These are phyloP conservation scores for Mycena vulgaris DNA, from an alignment of 768 basidiomycete species.

Conservation along the genomic window DNA sequence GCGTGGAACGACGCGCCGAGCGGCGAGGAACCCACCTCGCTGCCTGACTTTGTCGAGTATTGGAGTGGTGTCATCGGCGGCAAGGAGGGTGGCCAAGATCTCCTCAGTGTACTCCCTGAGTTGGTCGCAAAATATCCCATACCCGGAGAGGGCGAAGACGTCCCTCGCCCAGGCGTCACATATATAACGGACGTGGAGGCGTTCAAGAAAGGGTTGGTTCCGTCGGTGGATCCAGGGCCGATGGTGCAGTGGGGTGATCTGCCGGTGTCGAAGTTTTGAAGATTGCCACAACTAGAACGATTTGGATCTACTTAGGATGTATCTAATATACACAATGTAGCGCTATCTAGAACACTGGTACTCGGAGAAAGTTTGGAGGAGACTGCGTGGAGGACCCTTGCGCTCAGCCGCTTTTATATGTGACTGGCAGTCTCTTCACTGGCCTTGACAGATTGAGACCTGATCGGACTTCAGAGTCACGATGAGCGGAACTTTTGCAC, in stretches of 20 bases:
- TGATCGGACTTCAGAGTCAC: too few relatives aligned
- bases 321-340: background rate
- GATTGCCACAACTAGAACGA: background rate
- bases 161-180: conserved; percentile 63
- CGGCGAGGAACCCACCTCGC: conserved; percentile 69
- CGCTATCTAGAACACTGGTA: too few relatives aligned
- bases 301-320: background rate
- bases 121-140: conserved; percentile 72
- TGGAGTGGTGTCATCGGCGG: conserved; percentile 67
- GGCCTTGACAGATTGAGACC: too few relatives aligned
- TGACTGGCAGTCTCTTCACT: too few relatives aligned
- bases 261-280: conserved; percentile 70
- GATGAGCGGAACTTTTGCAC: too few relatives aligned
- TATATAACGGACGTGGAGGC: conserved; percentile 75
- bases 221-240: conserved; percentile 73
- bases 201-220: conserved; percentile 74
- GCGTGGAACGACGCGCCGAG: conserved; percentile 68
- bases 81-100: conserved; percentile 56
- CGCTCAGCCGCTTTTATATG: too few relatives aligned
- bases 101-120: conserved; percentile 70
- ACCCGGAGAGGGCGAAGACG: conserved; percentile 65
- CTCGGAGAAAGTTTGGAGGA: too few relatives aligned
- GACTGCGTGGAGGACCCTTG: too few relatives aligned
- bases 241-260: conserved; percentile 84
- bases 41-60: conserved; percentile 74